Evolutionary conservation across 1,284 basidiomycete genomes (phyloP), one percentile per base, ranked within the genome.

Genomic region (Coniferiporia weirii): DNA sequence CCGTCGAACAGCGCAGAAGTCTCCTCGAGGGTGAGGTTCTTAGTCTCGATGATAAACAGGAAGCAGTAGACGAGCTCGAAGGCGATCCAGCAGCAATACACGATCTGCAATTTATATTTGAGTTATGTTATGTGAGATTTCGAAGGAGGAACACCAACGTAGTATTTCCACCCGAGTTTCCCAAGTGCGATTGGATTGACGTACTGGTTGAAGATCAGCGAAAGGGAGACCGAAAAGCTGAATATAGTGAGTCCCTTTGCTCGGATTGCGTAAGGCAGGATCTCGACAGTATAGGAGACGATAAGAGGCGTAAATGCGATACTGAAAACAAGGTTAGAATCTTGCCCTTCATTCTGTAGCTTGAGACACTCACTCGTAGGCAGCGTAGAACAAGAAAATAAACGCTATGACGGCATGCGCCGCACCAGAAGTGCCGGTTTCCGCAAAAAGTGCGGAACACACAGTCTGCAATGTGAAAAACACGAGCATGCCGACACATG

Each of bases 201-300:
- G 67, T 89, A 91, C 71, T 91, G 87, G 71, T 91, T 91, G 76
- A 91, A 89, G 63, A 87, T 83, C 63, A 88, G 79, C 0, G 87
- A 80, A 32, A 83, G 58, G 13, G 84, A 85, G 65, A 87, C 80
- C 60, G 79, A 73, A 63, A 89, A 83, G 73, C 80, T 84, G 75
- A 88, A 85, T 53, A 91, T 69, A 64, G 79, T 88, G 74, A 91
- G 82, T 58, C 89, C 89, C 76, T 91, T 91, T 52, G 90, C 87
- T 68, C 89, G 87, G 55, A 91, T 75, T 22, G 73, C 71, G 74
- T 76, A 89, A 3, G 88, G 88, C 40, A 89, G 71, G 70, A 89
- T 89, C 69, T 90, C 88, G 56, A 89, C 78, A 22, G 85, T 85
- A 72, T 90, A 91, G 0, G 82, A 80, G 51, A 89, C 83, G 61